Base-by-base conservation (phyloP, 2,329 filamentous ascomycete species). In the Aspergillaceae sp. region DNA sequence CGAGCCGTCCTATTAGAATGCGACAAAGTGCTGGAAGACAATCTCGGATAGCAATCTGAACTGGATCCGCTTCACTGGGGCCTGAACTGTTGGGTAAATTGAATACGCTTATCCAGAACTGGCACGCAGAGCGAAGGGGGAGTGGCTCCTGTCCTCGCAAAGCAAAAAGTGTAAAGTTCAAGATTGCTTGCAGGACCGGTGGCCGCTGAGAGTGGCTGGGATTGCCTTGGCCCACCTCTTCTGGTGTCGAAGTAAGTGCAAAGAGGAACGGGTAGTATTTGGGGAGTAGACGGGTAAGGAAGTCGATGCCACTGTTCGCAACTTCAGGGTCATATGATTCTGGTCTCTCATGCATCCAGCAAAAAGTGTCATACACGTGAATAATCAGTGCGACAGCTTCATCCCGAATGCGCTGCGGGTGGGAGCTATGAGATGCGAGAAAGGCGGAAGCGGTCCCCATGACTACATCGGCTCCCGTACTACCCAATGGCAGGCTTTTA, bases 361-460 rank as follows among this genome's bases (percentile, higher is more conserved):
- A 57, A 46, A 72, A 66, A 1, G 63, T 55, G 42, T 66, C 56
- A 43, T 68, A 65, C 7, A 71, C 61, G 46, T 69, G 66, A 8
- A 63, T 45, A 29, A 72, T 67, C 34, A 70, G 49, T 5, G 62
- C 56, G 7, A 63, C 55, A 0, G 63, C 59, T 43, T 68, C 61
- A 8, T 61, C 55, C 33, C 58, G 58, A 36, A 70, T 60, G 7
- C 57, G 53, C 37, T 62, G 56, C 4, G 64, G 56, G 37, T 64
- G 63, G n/a, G 58, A 54, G 10, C 62, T 58, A 40, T 70, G 64
- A 7, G 70, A 71, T 11, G 70, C 68, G 29, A 74, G 55, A 48
- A 72, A 73, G 19, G 71, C 66, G 2, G 70, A 69, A 5, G 70
- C 70, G 4, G 69, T 72, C 10, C 60, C 63, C 69, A 74, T 72